These are phyloP conservation scores for Candolleomyces eurysporus DNA, from an alignment of 768 basidiomycete species.

Conservation along the genomic window DNA sequence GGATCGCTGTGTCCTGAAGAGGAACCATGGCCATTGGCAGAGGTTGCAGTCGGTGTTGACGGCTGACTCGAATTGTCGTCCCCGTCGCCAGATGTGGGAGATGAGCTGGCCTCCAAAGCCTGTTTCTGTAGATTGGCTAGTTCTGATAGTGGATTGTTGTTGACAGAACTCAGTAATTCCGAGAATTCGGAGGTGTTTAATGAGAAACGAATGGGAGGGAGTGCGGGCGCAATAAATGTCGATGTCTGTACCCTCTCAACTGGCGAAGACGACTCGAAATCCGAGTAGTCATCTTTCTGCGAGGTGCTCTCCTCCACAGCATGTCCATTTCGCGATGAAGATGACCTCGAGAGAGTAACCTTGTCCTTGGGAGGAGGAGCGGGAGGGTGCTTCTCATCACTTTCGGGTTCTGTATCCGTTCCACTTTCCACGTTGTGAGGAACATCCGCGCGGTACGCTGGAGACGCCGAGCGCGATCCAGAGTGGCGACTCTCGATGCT, in stretches of 20 bases:
- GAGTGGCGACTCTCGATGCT: constrained; percentile 28
- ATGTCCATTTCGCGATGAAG: not conserved
- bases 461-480: constrained; percentile 54
- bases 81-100: constrained; percentile 22
- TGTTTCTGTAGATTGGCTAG: constrained; percentile 44
- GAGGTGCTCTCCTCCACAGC: constrained; percentile 28
- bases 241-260: constrained; percentile 66
- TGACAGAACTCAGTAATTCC: constrained; percentile 62
- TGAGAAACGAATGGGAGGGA: constrained; percentile 91
- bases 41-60: constrained; percentile 6
- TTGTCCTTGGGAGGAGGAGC: constrained; percentile 42
- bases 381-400: constrained; percentile 40
- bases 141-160: constrained; percentile 46
- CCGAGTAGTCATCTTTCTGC: constrained; percentile 45
- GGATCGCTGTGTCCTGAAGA: not conserved
- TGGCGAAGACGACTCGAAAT: constrained; percentile 45
- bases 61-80: constrained; percentile 6
- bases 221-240: constrained; percentile 82
- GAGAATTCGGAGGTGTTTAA: constrained; percentile 82
- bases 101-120: constrained; percentile 16
- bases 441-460: constrained; percentile 65
- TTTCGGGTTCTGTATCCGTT: constrained; percentile 67
- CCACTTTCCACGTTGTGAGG: constrained; percentile 73
- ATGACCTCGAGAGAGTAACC: not conserved
- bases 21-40: constrained; percentile 5